These are phyloP conservation scores for Jacaranda copaia DNA, from an alignment of 257 asterid species.

Conservation along the genomic window DNA sequence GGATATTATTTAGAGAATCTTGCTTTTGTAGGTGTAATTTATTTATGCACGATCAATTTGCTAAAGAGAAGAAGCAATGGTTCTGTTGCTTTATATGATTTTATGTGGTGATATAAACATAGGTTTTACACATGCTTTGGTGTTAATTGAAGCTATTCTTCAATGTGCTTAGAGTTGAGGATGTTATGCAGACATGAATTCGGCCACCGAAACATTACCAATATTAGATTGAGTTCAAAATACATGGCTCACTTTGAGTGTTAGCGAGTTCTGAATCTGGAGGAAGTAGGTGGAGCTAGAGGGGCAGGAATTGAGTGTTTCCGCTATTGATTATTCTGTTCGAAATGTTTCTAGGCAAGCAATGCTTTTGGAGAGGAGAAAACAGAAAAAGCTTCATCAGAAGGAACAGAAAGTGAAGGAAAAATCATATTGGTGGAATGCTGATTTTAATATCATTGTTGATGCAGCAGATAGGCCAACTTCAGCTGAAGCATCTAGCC, in stretches of 20 bases:
- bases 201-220: no score
- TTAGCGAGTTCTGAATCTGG: neutral
- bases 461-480: slow-evolving; percentile 51
- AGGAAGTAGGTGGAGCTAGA: neutral
- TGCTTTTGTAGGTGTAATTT: no score
- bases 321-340: slow-evolving; percentile 27
- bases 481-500: slow-evolving; percentile 54
- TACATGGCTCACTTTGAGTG: neutral
- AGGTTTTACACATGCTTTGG: no score
- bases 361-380: slow-evolving; percentile 75
- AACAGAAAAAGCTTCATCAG: slow-evolving; percentile 79
- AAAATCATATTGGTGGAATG: slow-evolving; percentile 45
- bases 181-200: no score
- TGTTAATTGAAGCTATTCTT: no score
- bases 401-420: slow-evolving; percentile 80
- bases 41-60: no score
- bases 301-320: neutral
- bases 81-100: no score
- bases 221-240: no score
- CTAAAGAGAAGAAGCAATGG: no score
- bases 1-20: neutral
- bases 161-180: no score
- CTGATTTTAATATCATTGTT: slow-evolving; percentile 42
- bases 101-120: no score
- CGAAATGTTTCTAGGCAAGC: slow-evolving; percentile 60